Base-by-base conservation (phyloP, 2,329 filamentous ascomycete genomes). In the Fusarium subtropicale region DNA sequence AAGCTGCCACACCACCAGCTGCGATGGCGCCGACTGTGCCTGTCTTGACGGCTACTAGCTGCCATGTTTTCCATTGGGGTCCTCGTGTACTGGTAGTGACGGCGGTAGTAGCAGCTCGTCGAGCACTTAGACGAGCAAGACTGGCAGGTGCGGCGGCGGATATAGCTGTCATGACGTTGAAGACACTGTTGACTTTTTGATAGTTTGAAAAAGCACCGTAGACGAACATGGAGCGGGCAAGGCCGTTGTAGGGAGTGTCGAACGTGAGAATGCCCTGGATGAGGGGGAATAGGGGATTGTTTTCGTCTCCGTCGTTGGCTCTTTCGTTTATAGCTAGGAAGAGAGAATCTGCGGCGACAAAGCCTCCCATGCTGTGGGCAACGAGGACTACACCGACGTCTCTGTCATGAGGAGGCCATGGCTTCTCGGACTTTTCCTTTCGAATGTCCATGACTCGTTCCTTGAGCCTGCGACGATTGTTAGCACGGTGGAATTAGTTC, bases 311-410 rank as follows among this genome's bases (percentile, higher is more conserved):
- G n/a, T 77, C 75, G 38, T 70, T 75, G 0, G 86, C 84, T 63
- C 88, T 84, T 70, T 92, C 92, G 63, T 89, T 86, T 44, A 92
- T 76, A 42, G 93, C 85, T 28, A 90, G 86, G 69, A 96, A 87
- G n/a, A 97, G 84, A 0, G 91, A 86, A 71, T 97, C 93, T 3
- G 91, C 91, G 9, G 92, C 93, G 11, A 97, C 92, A 68, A 97
- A 96, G 38, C 94, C 94, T 42, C 91, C 91, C 90, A 90, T 97
- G 5, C 91, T 94, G 78, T 97, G 94, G 2, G 93, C 93, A 28
- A 96, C 84, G 2, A 97, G 84, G 39, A 97, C 84, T 4, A 93
- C 91, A 61, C 90, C 90, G 11, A 97, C 92, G 1, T 90, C 90
- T n/a, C 91, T 90, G 71, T 97, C 91, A 46, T 92, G 86, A 1